Percentiles rank a stretch among this genome's conserved stretches.
Evolutionary conservation across 805 yeast species (phyloP).

Genomic region (Saccharomycopsis amapae): DNA sequence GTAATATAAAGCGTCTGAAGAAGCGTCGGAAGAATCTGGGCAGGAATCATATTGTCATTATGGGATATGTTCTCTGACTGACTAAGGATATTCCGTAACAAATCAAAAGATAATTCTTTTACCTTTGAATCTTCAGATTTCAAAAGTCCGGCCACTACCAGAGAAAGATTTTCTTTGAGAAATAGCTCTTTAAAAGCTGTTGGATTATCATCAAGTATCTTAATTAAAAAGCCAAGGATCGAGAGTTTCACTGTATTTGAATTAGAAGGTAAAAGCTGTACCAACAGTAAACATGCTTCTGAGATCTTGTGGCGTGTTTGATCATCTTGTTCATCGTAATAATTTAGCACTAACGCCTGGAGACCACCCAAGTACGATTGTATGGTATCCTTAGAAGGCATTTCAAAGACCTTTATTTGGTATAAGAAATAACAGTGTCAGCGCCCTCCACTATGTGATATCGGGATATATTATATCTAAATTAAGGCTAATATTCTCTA

Average conservation of each 20-base stretch:
- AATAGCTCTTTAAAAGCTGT: conserved; percentile 14
- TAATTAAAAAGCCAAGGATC: conserved; percentile 7
- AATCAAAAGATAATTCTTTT: conserved; percentile 6
- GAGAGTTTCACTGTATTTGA: conserved; percentile 18
- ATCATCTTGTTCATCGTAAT: conserved; percentile 7
- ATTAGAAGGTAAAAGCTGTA: conserved; percentile 18
- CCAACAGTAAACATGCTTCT: conserved; percentile 16
- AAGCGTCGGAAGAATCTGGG: conserved; percentile 71
- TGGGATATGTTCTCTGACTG: too few relatives aligned
- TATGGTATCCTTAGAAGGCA: too few relatives aligned
- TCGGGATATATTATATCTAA: too few relatives aligned
- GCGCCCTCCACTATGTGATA: too few relatives aligned
- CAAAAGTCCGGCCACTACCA: conserved; percentile 13
- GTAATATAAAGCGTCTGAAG: too few relatives aligned
- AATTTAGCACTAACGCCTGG: neutral
- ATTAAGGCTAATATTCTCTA: too few relatives aligned
- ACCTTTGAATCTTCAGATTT: neutral
- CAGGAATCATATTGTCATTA: neutral
- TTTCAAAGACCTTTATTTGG: too few relatives aligned
- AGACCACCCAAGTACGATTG: neutral
- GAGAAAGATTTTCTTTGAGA: conserved; percentile 6
- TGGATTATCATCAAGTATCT: conserved; percentile 8
- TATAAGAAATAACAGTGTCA: too few relatives aligned
- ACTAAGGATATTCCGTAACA: conserved; percentile 3
- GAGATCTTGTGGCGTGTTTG: conserved; percentile 12